These are phyloP conservation scores for Cladosporium sp. DNA, from an alignment of 2,329 filamentous ascomycete species.

Conservation along the genomic window DNA sequence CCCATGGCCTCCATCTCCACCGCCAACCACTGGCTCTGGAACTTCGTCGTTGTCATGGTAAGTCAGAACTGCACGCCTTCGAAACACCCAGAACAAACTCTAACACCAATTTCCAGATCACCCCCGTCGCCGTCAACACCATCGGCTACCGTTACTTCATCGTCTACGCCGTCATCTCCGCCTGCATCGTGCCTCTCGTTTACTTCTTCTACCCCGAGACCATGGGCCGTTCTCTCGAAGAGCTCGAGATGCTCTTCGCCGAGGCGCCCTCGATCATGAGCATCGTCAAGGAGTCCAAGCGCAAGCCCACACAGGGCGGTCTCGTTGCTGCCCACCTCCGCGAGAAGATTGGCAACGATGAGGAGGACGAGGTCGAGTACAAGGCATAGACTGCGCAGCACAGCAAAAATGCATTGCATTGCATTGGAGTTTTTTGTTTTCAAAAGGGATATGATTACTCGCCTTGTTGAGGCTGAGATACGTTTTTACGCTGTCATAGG, in stretches of 20 bases:
- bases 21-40: slow-evolving; percentile 33
- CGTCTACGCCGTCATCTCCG: slow-evolving; percentile 11
- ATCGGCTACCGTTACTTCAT: slow-evolving; percentile 15
- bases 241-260: slow-evolving; percentile 37
- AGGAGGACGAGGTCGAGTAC: slow-evolving; percentile 9
- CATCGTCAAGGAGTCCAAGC: slow-evolving; percentile 12
- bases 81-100: neutral
- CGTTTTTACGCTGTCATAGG: neutral
- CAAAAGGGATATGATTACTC: neutral
- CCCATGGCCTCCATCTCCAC: slow-evolving; percentile 12
- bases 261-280: slow-evolving; percentile 1
- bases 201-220: slow-evolving; percentile 44
- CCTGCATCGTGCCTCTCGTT: slow-evolving; percentile 23
- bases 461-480: neutral
- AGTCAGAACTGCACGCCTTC: neutral
- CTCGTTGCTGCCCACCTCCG: slow-evolving; percentile 9
- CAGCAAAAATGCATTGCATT: neutral
- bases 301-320: slow-evolving; percentile 10
- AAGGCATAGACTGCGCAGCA: neutral
- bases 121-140: slow-evolving; percentile 18
- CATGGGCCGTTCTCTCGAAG: slow-evolving; percentile 36
- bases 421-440: neutral
- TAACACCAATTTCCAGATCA: slow-evolving; percentile 25
- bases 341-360: slow-evolving; percentile 9
- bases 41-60: slow-evolving; percentile 13